These are phyloP conservation scores for Pisolithus sp. DNA, from an alignment of 768 basidiomycete genomes.

Conservation along the genomic window DNA sequence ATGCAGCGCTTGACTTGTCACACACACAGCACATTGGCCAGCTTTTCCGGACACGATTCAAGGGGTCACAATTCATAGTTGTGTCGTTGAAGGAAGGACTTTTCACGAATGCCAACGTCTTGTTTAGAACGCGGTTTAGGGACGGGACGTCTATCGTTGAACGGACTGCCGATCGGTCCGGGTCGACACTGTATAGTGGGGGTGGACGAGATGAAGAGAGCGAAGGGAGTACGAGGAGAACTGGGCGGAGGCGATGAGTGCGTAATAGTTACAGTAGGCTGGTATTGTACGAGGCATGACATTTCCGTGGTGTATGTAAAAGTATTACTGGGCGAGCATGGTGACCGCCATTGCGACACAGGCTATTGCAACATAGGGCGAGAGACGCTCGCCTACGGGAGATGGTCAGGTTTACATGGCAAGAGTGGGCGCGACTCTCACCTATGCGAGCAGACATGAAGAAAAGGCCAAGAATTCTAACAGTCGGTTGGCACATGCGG, in stretches of 20 bases:
- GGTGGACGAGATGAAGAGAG: conserved; percentile 1
- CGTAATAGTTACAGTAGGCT: neutral
- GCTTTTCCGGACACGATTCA: conserved; percentile 95
- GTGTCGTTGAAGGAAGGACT: conserved; percentile 95
- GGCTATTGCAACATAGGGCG: conserved; percentile 91
- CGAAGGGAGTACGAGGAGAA: conserved; percentile 8
- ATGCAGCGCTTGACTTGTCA: conserved; percentile 92
- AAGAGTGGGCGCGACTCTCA: conserved; percentile 30
- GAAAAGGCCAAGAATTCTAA: conserved; percentile 84
- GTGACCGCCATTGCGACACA: conserved; percentile 90
- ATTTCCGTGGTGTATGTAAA: neutral
- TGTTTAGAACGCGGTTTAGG: conserved; percentile 88
- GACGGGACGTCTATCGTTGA: conserved; percentile 93
- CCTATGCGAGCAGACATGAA: conserved; percentile 97
- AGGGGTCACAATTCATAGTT: conserved; percentile 97
- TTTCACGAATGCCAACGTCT: conserved; percentile 95
- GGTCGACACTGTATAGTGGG: conserved; percentile 35
- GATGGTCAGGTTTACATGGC: neutral
- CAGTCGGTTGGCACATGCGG: neutral
- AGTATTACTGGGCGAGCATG: conserved; percentile 42
- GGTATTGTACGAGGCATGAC: neutral
- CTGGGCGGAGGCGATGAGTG: conserved; percentile 2
- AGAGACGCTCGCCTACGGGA: conserved; percentile 79
- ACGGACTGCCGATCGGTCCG: conserved; percentile 63
- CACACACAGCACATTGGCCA: conserved; percentile 98